phyloP scores from a whole-genome alignment of 441 rosid genomes.

The Mallotus repandus region DNA sequence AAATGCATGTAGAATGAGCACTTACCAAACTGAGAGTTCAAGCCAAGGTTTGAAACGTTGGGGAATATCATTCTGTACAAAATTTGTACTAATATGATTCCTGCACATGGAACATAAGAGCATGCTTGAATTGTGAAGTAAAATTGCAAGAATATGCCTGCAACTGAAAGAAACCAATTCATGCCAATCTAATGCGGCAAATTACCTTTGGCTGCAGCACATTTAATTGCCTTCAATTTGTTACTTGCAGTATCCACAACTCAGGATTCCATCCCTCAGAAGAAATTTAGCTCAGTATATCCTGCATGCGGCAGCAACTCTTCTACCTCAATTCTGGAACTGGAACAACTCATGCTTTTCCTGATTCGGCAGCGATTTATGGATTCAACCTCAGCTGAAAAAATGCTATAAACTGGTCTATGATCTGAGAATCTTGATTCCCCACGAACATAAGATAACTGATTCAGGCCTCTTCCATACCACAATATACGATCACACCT shows the following conservation, averaged over 20 bases:
- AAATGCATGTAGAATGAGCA: background rate
- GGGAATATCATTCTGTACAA: background rate
- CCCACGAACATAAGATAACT: constrained; percentile 88
- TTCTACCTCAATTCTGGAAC: constrained; percentile 83
- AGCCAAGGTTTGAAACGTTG: constrained; percentile 12
- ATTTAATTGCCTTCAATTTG: constrained; percentile 7
- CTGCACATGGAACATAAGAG: constrained; percentile 20
- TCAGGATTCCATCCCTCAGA: constrained; percentile 29
- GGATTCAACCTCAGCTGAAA: constrained; percentile 84
- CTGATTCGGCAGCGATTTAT: constrained; percentile 50
- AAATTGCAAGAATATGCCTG: constrained; percentile 8
- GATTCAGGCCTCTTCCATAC: constrained; percentile 83
- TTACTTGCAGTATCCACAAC: background rate
- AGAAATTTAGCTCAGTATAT: constrained; percentile 50
- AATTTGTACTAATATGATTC: background rate
- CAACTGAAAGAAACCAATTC: constrained; percentile 13
- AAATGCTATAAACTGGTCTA: constrained; percentile 89
- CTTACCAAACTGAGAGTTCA: constrained; percentile 24
- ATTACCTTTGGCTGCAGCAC: constrained; percentile 24
- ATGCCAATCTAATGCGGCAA: background rate
- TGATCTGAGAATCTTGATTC: constrained; percentile 99
- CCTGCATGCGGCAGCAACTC: constrained; percentile 74
- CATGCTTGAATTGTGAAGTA: background rate
- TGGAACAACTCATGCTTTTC: constrained; percentile 70
- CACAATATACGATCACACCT: constrained; percentile 99